phyloP scores from a whole-genome alignment of 306 rosid species.

The Corylus americana region DNA sequence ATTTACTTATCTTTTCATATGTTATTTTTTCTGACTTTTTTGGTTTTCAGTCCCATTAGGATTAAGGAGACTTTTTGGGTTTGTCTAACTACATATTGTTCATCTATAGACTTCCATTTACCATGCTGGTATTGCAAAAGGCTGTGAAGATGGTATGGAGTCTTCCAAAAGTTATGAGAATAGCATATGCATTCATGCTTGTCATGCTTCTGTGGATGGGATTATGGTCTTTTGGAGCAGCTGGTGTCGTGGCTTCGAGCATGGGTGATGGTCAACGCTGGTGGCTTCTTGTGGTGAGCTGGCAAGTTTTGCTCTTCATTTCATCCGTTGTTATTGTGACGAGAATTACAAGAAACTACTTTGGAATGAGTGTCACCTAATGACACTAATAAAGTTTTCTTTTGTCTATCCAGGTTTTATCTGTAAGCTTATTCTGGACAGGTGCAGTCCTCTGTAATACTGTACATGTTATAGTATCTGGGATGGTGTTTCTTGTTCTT shows the following conservation, averaged over 20 bases:
- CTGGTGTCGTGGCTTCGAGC: constrained; percentile 97
- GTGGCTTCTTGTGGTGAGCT: constrained; percentile 99
- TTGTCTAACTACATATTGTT: constrained; percentile 29
- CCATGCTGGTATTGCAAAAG: constrained; percentile 87
- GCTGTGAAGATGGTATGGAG: constrained; percentile 93
- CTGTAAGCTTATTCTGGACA: constrained; percentile 96
- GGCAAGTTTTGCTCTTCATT: constrained; percentile 88
- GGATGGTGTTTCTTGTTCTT: constrained; percentile 83
- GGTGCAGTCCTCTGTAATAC: constrained; percentile 95
- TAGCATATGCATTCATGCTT: constrained; percentile 79
- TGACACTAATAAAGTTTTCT: constrained; percentile 28
- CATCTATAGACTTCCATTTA: constrained; percentile 82
- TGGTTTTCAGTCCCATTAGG: background rate
- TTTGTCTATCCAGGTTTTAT: constrained; percentile 69
- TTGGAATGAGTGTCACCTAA: constrained; percentile 20
- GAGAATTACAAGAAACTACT: constrained; percentile 23
- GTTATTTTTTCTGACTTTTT: background rate
- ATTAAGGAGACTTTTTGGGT: background rate
- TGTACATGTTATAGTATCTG: constrained; percentile 90
- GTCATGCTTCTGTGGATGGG: constrained; percentile 86
- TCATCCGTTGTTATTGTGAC: constrained; percentile 29
- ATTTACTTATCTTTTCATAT: constrained; percentile 17
- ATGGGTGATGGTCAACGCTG: constrained; percentile 89
- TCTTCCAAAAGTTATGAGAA: constrained; percentile 81
- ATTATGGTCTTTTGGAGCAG: constrained; percentile 97